Evolutionary conservation across 2,329 filamentous ascomycete species (phyloP).

Genomic region (Talaromyces piceae): DNA sequence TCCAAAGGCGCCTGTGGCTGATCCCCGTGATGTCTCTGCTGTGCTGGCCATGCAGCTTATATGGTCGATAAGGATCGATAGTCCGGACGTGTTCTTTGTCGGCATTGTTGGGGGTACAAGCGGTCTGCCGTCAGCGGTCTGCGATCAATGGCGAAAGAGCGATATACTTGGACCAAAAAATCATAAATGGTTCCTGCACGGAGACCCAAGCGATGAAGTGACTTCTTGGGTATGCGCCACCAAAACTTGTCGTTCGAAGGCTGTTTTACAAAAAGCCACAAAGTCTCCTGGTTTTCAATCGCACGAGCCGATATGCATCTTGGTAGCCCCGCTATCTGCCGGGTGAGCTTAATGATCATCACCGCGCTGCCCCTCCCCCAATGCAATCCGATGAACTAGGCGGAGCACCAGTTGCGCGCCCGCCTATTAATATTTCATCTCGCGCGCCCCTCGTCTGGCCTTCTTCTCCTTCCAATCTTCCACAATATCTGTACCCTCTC

Average conservation of each 20-base stretch:
- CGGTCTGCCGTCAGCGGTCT: not conserved
- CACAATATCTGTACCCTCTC: not conserved
- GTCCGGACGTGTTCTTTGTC: not conserved
- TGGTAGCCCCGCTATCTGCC: not conserved
- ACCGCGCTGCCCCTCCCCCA: constrained; percentile 9
- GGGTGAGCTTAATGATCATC: constrained; percentile 7
- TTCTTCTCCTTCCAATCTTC: not conserved
- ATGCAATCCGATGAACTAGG: not conserved
- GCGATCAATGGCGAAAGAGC: not conserved
- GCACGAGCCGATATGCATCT: not conserved
- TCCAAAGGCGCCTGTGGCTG: not conserved
- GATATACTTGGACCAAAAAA: not conserved
- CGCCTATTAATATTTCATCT: not conserved
- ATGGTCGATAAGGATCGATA: not conserved
- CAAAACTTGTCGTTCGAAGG: not conserved
- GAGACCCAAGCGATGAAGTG: not conserved
- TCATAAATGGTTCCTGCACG: not conserved
- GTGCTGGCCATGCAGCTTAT: not conserved
- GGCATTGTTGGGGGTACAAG: not conserved
- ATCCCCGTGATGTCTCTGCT: not conserved
- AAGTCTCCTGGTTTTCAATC: not conserved
- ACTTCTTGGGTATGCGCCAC: not conserved
- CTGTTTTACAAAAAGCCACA: not conserved
- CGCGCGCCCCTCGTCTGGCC: not conserved
- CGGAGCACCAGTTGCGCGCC: constrained; percentile 3